These are phyloP conservation scores for Rosa lucieae DNA, from an alignment of 306 rosid genomes.

Conservation along the genomic window DNA sequence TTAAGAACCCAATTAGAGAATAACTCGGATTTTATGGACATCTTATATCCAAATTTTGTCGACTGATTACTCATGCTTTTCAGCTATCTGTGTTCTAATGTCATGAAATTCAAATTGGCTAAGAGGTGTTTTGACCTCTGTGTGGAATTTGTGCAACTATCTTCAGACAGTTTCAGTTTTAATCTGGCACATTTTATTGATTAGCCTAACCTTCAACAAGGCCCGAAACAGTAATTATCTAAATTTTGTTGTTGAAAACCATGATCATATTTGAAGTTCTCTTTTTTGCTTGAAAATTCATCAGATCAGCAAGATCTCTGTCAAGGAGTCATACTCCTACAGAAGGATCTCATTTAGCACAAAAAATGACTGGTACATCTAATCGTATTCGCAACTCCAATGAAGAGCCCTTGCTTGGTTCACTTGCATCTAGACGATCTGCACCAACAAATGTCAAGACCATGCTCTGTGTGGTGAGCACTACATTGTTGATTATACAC, in stretches of 20 bases:
- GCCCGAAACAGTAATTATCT: background rate
- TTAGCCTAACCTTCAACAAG: background rate
- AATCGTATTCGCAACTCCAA: slow-evolving; percentile 27
- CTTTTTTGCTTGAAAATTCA: slow-evolving; percentile 22
- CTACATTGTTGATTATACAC: slow-evolving; percentile 13
- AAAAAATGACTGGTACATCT: slow-evolving; percentile 42
- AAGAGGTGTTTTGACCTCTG: background rate
- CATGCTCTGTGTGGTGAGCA: slow-evolving; percentile 62
- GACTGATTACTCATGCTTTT: background rate
- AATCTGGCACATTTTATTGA: background rate
- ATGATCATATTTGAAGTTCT: background rate
- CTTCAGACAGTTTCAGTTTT: background rate
- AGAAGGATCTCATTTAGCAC: slow-evolving; percentile 53
- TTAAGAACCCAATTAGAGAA: background rate
- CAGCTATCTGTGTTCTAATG: background rate
- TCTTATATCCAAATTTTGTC: background rate
- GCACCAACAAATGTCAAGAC: slow-evolving; percentile 52
- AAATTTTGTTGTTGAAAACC: background rate
- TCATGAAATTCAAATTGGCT: too few species aligned
- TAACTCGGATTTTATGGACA: background rate
- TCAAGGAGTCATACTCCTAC: slow-evolving; percentile 69
- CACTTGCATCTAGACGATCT: slow-evolving; percentile 38
- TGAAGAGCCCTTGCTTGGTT: slow-evolving; percentile 62
- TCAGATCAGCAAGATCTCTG: slow-evolving; percentile 85
- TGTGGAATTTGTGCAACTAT: background rate